Base-by-base conservation (phyloP, 306 rosid species). In the Rosa rugosa region DNA sequence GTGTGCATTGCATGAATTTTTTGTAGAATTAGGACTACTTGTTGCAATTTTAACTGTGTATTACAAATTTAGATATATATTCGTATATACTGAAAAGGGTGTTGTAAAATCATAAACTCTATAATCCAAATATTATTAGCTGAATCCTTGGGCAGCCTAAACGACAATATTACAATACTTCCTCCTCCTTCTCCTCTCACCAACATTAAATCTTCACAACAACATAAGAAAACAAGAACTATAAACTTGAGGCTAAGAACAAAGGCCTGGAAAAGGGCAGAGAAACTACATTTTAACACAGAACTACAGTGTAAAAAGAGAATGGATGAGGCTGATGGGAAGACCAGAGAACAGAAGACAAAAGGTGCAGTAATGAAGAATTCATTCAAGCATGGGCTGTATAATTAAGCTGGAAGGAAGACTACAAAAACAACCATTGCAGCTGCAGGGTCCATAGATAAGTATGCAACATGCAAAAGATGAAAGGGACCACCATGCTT, bases 401-500 rank as follows among this genome's bases (percentile, higher is more conserved):
- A 44, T 20, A 63, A 56, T 56, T 46, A 46, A 68, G 71, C 76
- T 73, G 53, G 25, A 56, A 42, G 66, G 76, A 78, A 82, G 64
- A 73, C 66, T 56, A 82, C 79, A 66, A 62, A 46, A 36, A 75
- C 77, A 65, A 79, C 76, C 62, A 31, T 66, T 80, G 80, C 72
- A 78, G 71, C 47, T 17, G 78, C 62, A 56, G 63, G 75, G 82
- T 44, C 80, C 76, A 82, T 68, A 36, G 71, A 84, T 38, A 22
- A 77, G 76, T n/a, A n/a, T 65, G 10, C 70, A 65, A 65, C 22
- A 34, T 75, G 76, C 80, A 73, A 84, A 56, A 18, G 45, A 71
- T 18, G 75, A 23, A 31, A 75, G 81, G 91, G 93, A 86, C 93
- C 93, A 79, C 87, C 60, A 42, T 83, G 67, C 27, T 80, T 78